These are phyloP conservation scores for Aphanomyces invadans DNA, from an alignment of 352 stramenopile species.

Conservation along the genomic window DNA sequence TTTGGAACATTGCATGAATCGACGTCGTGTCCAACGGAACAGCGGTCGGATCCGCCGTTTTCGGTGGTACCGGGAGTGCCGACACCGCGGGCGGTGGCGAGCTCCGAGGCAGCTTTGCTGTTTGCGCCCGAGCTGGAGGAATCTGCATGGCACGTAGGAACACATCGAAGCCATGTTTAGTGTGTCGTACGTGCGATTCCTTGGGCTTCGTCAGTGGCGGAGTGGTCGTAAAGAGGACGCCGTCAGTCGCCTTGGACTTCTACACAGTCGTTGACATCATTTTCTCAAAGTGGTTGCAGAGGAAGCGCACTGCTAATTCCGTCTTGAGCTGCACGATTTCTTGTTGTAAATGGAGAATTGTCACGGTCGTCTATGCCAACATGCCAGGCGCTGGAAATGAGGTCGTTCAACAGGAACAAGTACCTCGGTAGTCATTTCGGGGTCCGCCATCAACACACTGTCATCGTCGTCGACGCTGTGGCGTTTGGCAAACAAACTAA, in stretches of 20 bases:
- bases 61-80: not conserved
- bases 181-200: constrained; percentile 22
- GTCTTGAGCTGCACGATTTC: not conserved
- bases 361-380: not conserved
- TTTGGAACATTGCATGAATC: constrained; percentile 18
- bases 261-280: not conserved
- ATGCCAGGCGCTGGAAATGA: not conserved
- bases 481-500: constrained; percentile 7
- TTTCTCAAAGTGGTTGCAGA: not conserved
- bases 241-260: not conserved
- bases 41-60: constrained; percentile 5
- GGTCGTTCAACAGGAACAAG: not conserved
- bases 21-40: not conserved
- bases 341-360: not conserved
- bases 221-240: not conserved
- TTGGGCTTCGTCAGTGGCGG: not conserved
- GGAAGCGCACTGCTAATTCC: not conserved
- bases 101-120: not conserved
- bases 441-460: constrained; percentile 45
- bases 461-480: constrained; percentile 43
- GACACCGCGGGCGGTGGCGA: not conserved
- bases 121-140: constrained; percentile 18
- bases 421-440: not conserved
- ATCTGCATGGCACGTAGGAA: too few species aligned
- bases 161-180: too few species aligned